phyloP scores from a whole-genome alignment of 441 rosid genomes.

The Biscutella laevigata region DNA sequence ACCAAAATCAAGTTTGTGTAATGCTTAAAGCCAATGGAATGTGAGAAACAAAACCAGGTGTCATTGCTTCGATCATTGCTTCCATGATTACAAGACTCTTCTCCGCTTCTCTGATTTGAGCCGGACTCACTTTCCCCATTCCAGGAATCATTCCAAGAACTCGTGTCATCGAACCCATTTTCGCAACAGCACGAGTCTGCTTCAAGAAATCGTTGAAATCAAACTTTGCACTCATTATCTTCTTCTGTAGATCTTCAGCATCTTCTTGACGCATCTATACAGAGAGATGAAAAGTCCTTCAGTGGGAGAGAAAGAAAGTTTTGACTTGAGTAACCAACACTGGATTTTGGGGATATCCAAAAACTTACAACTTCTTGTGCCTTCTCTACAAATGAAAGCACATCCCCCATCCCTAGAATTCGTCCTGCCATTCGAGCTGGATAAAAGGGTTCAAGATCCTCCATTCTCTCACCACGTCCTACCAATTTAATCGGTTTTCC shows the following conservation, averaged over 20 bases:
- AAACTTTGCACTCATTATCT: conserved; percentile 94
- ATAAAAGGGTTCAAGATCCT: conserved; percentile 98
- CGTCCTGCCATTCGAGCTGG: conserved; percentile 98
- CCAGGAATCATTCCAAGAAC: conserved; percentile 98
- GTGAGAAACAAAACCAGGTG: conserved; percentile 49
- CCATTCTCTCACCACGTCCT: conserved; percentile 95
- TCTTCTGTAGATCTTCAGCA: conserved; percentile 94
- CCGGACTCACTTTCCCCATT: conserved; percentile 92
- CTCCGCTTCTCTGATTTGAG: conserved; percentile 93
- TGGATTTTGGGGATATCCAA: too few relatives aligned
- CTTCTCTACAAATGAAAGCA: conserved; percentile 92
- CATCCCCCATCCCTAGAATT: conserved; percentile 97
- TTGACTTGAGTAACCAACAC: neutral
- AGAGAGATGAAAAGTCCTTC: conserved; percentile 1
- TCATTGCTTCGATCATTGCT: conserved; percentile 88
- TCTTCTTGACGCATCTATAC: conserved; percentile 89
- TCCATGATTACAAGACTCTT: conserved; percentile 81
- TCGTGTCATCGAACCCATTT: conserved; percentile 92
- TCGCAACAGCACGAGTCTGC: conserved; percentile 95
- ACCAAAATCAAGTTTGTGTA: neutral
- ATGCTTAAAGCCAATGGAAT: neutral
- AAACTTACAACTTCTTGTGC: conserved; percentile 87
- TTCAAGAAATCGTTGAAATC: conserved; percentile 95
- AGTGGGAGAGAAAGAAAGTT: conserved; percentile 1
- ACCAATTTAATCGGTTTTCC: conserved; percentile 95